Percentiles rank a stretch among this genome's conserved stretches.
phyloP scores from a whole-genome alignment of 805 yeast genomes.

The Starmera dryadoides region DNA sequence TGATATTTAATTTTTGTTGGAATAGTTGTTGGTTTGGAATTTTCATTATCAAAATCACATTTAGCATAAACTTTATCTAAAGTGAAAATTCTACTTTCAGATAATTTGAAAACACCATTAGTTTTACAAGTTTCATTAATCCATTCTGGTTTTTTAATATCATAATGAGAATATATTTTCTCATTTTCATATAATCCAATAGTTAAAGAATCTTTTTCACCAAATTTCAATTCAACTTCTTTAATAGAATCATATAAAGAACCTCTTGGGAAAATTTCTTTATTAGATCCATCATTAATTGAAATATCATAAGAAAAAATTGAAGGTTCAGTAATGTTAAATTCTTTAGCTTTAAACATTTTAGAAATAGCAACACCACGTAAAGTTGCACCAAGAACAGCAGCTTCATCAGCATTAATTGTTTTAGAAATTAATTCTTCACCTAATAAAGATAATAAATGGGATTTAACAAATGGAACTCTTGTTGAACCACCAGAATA shows the following conservation, averaged over 20 bases:
- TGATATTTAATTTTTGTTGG: constrained; percentile 25
- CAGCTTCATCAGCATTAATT: constrained; percentile 94
- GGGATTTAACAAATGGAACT: constrained; percentile 77
- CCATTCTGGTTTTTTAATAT: constrained; percentile 10
- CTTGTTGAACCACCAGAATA: constrained; percentile 89
- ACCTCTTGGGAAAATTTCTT: constrained; percentile 41
- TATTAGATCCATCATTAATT: constrained; percentile 20
- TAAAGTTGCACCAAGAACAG: constrained; percentile 82
- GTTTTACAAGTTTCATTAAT: constrained; percentile 25
- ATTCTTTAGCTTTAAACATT: constrained; percentile 55
- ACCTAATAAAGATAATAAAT: constrained; percentile 45
- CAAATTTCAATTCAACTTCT: constrained; percentile 27
- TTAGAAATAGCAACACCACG: constrained; percentile 73
- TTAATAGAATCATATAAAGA: constrained; percentile 27
- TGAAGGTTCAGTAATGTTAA: constrained; percentile 51
- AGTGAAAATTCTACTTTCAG: constrained; percentile 42
- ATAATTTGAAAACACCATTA: constrained; percentile 36
- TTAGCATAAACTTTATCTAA: constrained; percentile 36
- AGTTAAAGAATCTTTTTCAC: constrained; percentile 22
- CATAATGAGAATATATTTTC: constrained; percentile 18
- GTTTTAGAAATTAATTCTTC: constrained; percentile 63
- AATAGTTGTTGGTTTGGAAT: constrained; percentile 15
- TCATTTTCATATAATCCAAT: constrained; percentile 28
- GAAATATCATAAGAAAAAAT: constrained; percentile 38
- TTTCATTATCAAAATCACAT: constrained; percentile 27